phyloP scores from a whole-genome alignment of 164 flowering plant genomes.

The Piper betle region DNA sequence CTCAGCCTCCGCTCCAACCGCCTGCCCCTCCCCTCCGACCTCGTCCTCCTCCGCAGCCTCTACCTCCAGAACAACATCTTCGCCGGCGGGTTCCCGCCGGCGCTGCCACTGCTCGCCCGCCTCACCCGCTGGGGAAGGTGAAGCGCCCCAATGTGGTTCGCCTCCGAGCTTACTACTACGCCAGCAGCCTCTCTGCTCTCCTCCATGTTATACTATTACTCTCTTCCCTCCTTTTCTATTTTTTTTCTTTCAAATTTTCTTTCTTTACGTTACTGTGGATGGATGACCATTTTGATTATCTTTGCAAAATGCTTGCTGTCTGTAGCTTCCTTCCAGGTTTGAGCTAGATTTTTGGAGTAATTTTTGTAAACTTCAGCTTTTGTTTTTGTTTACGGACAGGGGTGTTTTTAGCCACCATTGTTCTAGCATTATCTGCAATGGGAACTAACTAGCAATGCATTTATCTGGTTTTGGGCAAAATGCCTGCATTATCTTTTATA shows the following conservation, averaged over 20 bases:
- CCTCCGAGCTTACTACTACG: slow-evolving; percentile 67
- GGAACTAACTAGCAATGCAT: too few relatives aligned
- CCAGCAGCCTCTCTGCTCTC: slow-evolving; percentile 84
- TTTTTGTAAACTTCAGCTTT: too few relatives aligned
- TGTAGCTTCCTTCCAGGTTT: too few relatives aligned
- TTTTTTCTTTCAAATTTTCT: background rate
- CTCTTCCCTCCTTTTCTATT: background rate
- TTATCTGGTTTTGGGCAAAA: too few relatives aligned
- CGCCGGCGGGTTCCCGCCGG: slow-evolving; percentile 53
- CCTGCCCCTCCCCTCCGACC: slow-evolving; percentile 52
- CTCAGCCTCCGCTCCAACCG: slow-evolving; percentile 71
- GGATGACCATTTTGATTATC: too few relatives aligned
- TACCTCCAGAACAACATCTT: slow-evolving; percentile 63
- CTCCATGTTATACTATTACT: slow-evolving; percentile 51
- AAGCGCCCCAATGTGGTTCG: slow-evolving; percentile 76
- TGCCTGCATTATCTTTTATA: too few relatives aligned
- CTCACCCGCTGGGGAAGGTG: slow-evolving; percentile 55
- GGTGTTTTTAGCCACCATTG: too few relatives aligned
- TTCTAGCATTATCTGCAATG: too few relatives aligned
- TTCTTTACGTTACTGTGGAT: background rate
- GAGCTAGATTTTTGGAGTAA: too few relatives aligned
- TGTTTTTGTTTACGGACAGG: too few relatives aligned
- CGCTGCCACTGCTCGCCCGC: slow-evolving; percentile 27
- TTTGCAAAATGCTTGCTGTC: too few relatives aligned
- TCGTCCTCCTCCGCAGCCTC: slow-evolving; percentile 40